Evolutionary conservation across 23 red algal genomes (phyloP), one percentile per base, ranked within the genome.

Genomic region (Gracilaria gracilis): DNA sequence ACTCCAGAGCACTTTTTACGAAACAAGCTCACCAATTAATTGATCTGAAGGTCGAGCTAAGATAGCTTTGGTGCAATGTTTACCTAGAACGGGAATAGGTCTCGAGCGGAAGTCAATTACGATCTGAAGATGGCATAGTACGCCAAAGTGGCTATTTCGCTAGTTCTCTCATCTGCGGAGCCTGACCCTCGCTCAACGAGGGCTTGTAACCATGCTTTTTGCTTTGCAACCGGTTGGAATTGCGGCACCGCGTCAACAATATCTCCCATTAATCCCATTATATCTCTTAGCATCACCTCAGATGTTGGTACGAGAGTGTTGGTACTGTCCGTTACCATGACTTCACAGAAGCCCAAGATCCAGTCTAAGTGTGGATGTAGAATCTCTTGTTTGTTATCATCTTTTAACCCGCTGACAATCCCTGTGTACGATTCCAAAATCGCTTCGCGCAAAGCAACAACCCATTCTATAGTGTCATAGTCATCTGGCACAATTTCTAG

Each of bases 391-490:
- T 93, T 97, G 55, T 78, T 67, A 27, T 92, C 95, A 20, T 86
- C 87, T 61, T 80, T 79, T 34, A 96, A 67, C 58, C 95, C 97
- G 44, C 95, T 92, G 38, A 99, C 93, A 40, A 96, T 91, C 13
- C 94, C 90, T 55, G 88, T 96, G 84, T 93, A 99, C 0, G 97
- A 93, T 59, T 99, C 94, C 48, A 99, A 93, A 85, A 96, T 95
- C 36, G 85, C 82, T 76, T 96, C 90, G 29, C 97, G 89, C 82
- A 99, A 79, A 35, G 70, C 80, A 55, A 95, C 47, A 34, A 99
- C 46, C 97, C 97, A 99, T 33, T 99, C 97, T 62, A 86, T 83
- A 17, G 84, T 94, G 57, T 99, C 94, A 62, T 87, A 95, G 48
- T 99, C 97, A 61, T 99, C 97, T 1, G 85, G 64, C 4, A 72